Evolutionary conservation across 306 rosid genomes (phyloP), one percentile per base, ranked within the genome.

Genomic region (Medicago arabica): DNA sequence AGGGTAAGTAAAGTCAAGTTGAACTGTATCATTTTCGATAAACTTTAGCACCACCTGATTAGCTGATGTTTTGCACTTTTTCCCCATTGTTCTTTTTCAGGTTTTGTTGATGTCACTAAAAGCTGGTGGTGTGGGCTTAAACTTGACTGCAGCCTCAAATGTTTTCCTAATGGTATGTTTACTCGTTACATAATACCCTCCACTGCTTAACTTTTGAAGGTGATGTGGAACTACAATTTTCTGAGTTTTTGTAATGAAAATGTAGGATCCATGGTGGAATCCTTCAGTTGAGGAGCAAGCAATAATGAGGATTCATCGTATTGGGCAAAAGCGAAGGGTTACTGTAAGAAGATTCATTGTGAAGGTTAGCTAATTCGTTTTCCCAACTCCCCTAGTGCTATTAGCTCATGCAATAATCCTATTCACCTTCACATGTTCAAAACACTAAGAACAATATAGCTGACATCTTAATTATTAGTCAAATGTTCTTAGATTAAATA

Each of bases 221-320:
- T 31, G 63, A 8, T 47, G 60, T 23, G 63, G 21, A 61, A 55
- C 15, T 23, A 8, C 11, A 51, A 69, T 72, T 21, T 64, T 60
- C 34, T 18, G 61, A 23, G 6, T 7, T 19, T 23, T 1, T 75
- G 18, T 59, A 15, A 44, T 82, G 46, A 40, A 46, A 71, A 23
- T 78, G 8, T 55, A 91, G 98, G 98, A 93, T 82, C 98, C 98
- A 64, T 89, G 96, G 97, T 93, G 97, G 98, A 93, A 93, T 88
- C 98, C 98, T 38, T 97, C 98, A 9, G 96, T 93, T 23, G 96
- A 93, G 84, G 98, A 91, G 82, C 97, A 93, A 75, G 98, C 97
- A 75, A 91, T 87, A 28, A 93, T 93, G 98, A 78, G 98, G 72
- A 93, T 89, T 67, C 97, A 93, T 84, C 91, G 97, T 14, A 89